phyloP scores from a whole-genome alignment of 331 rosid species.

The Malus hybrid region DNA sequence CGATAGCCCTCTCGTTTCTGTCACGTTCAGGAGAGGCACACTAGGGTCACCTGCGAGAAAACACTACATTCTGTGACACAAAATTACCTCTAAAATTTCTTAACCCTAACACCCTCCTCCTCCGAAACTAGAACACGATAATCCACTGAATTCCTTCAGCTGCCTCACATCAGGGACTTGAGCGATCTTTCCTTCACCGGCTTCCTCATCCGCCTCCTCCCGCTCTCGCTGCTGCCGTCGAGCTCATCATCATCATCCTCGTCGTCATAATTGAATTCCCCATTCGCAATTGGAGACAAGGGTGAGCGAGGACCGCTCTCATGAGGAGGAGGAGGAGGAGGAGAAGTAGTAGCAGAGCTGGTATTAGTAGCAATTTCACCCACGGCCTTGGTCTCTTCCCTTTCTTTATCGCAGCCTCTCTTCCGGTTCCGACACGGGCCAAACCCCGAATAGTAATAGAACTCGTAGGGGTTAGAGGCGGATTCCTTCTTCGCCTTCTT shows the following conservation, averaged over 20 bases:
- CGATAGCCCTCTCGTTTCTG: conserved; percentile 12
- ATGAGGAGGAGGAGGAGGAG: neutral
- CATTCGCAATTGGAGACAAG: conserved; percentile 7
- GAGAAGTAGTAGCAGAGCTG: neutral
- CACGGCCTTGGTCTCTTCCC: neutral
- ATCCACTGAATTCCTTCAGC: conserved; percentile 8
- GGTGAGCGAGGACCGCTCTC: neutral
- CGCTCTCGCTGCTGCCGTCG: conserved; percentile 23
- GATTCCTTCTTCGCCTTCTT: conserved; percentile 24
- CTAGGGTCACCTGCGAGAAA: conserved; percentile 38
- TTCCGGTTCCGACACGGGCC: conserved; percentile 60
- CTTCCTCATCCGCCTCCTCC: conserved; percentile 69
- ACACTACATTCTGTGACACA: conserved; percentile 5
- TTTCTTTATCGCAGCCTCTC: conserved; percentile 31
- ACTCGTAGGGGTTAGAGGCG: conserved; percentile 46
- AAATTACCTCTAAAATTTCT: conserved; percentile 1
- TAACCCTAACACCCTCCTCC: conserved; percentile 35
- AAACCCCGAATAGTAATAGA: conserved; percentile 81
- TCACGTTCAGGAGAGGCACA: conserved; percentile 8
- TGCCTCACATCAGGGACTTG: conserved; percentile 67
- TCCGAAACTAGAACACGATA: neutral
- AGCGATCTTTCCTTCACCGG: conserved; percentile 85
- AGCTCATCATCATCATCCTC: conserved; percentile 23
- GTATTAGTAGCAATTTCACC: neutral
- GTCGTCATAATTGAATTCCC: conserved; percentile 29